These are phyloP conservation scores for Wickerhamomyces rabaulensis DNA, from an alignment of 805 yeast species.

Conservation along the genomic window DNA sequence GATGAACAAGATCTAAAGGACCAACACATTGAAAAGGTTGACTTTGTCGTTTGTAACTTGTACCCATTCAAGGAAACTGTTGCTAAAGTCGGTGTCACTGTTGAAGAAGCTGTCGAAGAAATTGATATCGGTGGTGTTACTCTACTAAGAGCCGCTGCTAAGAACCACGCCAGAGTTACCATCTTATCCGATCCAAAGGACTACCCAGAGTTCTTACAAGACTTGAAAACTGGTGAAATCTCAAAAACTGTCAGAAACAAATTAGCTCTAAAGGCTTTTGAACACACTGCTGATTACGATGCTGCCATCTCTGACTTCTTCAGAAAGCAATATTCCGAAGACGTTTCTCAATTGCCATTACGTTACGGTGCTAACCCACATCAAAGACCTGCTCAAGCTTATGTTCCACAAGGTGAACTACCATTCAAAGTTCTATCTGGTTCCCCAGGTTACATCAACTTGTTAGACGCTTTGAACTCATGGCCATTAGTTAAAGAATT, in stretches of 20 bases:
- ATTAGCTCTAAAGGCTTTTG: conserved; percentile 94
- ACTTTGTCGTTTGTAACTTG: conserved; percentile 94
- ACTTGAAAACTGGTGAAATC: conserved; percentile 63
- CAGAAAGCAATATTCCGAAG: conserved; percentile 95
- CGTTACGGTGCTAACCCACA: conserved; percentile 99
- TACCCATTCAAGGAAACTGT: conserved; percentile 98
- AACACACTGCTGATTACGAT: conserved; percentile 97
- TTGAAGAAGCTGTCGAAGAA: conserved; percentile 97
- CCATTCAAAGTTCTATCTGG: conserved; percentile 94
- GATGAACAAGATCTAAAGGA: conserved; percentile 85
- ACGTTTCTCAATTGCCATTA: conserved; percentile 81
- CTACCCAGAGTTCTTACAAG: conserved; percentile 81
- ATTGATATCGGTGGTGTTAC: conserved; percentile 99
- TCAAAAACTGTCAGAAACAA: conserved; percentile 69
- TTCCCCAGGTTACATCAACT: conserved; percentile 95
- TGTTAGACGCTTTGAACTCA: conserved; percentile 93
- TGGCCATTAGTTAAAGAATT: conserved; percentile 99
- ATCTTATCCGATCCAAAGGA: conserved; percentile 93
- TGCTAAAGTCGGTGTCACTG: conserved; percentile 90
- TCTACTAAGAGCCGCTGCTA: conserved; percentile 95
- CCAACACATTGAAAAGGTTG: conserved; percentile 93
- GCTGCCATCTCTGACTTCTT: conserved; percentile 93
- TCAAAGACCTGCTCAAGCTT: conserved; percentile 99
- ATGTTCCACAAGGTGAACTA: conserved; percentile 74
- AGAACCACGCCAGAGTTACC: conserved; percentile 94